A percentile compares a stretch with the other conserved stretches of the same genome.
Evolutionary conservation across 2,329 filamentous ascomycete species (phyloP).

Genomic region (Pseudogymnoascus sp.): DNA sequence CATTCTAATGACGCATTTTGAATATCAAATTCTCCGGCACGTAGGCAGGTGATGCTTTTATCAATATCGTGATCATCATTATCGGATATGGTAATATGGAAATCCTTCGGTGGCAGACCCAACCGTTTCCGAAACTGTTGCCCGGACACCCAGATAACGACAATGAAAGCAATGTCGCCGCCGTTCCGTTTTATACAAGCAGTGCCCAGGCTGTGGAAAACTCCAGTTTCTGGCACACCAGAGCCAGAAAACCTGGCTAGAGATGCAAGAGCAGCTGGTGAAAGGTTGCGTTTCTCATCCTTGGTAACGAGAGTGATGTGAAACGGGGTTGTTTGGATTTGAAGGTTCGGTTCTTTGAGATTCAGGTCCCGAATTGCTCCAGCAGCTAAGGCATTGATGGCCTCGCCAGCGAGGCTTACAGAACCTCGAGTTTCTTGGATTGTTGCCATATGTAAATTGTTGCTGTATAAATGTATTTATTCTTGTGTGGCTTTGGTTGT

Average conservation of each 20-base stretch:
- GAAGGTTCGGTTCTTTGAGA: background rate
- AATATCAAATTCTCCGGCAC: background rate
- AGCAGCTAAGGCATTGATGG: background rate
- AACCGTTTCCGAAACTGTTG: conserved; percentile 11
- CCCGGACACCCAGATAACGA: conserved; percentile 12
- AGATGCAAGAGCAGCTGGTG: background rate
- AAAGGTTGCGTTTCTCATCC: conserved; percentile 2
- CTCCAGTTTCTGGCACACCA: background rate
- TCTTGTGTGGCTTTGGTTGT: background rate
- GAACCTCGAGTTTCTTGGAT: background rate
- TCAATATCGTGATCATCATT: background rate
- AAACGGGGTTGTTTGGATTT: background rate
- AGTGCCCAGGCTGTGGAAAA: background rate
- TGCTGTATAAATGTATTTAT: background rate
- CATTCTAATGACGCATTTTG: conserved; percentile 4
- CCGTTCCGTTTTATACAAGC: background rate
- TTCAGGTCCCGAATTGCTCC: background rate
- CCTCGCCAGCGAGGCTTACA: background rate
- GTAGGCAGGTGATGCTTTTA: background rate
- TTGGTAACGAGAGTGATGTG: background rate
- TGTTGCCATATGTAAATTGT: background rate
- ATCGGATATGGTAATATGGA: conserved; percentile 8
- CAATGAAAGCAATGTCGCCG: conserved; percentile 2
- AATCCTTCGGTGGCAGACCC: conserved; percentile 9
- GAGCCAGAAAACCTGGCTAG: background rate